Evolutionary conservation across 495 filamentous ascomycete species (phyloP).

Genomic region (Aspergillus sclerotiicarbonarius): DNA sequence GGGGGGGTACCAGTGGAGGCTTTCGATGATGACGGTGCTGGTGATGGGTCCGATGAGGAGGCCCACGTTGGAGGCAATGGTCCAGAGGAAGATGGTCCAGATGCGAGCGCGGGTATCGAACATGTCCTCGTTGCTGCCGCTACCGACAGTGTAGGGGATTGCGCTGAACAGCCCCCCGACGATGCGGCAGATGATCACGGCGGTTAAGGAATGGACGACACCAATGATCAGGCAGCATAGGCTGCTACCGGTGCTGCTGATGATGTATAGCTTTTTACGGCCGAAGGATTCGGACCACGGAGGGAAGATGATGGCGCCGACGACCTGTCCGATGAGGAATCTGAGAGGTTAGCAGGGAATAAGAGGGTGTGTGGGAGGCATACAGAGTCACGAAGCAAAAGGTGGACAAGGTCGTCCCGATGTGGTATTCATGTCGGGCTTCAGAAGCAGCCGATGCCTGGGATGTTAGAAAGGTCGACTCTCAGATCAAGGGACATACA

Average conservation of each 20-base stretch:
- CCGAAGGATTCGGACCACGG: constrained; percentile 51
- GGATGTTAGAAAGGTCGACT: neutral
- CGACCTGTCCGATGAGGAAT: constrained; percentile 46
- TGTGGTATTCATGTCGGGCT: neutral
- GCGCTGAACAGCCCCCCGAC: constrained; percentile 44
- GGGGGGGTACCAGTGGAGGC: constrained; percentile 28
- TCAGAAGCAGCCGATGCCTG: neutral
- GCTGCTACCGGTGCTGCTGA: constrained; percentile 37
- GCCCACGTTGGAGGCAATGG: constrained; percentile 36
- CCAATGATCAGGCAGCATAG: constrained; percentile 43
- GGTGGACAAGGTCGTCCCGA: constrained; percentile 51
- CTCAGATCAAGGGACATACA: constrained; percentile 18
- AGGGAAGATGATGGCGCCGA: constrained; percentile 48
- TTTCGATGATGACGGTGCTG: constrained; percentile 34
- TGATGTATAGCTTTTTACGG: constrained; percentile 45
- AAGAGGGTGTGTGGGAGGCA: neutral
- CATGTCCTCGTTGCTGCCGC: constrained; percentile 51
- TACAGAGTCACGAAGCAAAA: constrained; percentile 37
- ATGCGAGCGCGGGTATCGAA: constrained; percentile 40
- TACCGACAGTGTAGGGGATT: constrained; percentile 46
- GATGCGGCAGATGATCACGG: constrained; percentile 38
- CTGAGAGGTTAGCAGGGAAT: constrained; percentile 30
- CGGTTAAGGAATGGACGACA: constrained; percentile 27
- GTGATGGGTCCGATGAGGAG: constrained; percentile 42
- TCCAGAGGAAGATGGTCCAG: constrained; percentile 47